These are phyloP conservation scores for Sclerotinia borealis DNA, from an alignment of 2,329 filamentous ascomycete genomes.

Conservation along the genomic window DNA sequence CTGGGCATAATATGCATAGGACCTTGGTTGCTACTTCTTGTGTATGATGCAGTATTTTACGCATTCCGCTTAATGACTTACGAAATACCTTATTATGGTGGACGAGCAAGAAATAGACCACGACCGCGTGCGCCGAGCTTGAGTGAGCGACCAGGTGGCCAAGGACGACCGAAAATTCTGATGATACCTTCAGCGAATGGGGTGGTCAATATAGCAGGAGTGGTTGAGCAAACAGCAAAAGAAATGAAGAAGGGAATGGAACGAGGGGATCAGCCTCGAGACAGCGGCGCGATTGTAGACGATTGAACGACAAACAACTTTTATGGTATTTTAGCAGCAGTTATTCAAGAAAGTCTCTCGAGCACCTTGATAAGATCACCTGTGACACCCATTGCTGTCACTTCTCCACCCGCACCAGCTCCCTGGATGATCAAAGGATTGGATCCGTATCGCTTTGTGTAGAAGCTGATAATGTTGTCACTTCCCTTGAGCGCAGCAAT, in stretches of 20 bases:
- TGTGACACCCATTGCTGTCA: conserved; percentile 98
- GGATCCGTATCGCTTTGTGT: conserved; percentile 86
- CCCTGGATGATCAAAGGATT: conserved; percentile 94
- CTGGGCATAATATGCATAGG: conserved; percentile 54
- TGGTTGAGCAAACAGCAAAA: conserved; percentile 11
- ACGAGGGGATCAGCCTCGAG: conserved; percentile 16
- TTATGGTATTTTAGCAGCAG: conserved; percentile 14
- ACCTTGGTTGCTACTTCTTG: conserved; percentile 55
- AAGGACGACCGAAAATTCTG: conserved; percentile 30
- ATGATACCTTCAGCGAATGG: conserved; percentile 16
- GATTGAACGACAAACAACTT: conserved; percentile 15
- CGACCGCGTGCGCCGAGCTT: conserved; percentile 57
- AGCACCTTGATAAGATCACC: conserved; percentile 86
- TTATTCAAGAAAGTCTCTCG: conserved; percentile 41
- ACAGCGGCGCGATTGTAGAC: conserved; percentile 18
- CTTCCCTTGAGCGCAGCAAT: conserved; percentile 94
- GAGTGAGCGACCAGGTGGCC: conserved; percentile 48
- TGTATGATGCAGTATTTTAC: conserved; percentile 60
- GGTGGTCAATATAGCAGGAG: conserved; percentile 5
- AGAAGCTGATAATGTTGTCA: conserved; percentile 98
- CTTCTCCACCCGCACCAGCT: conserved; percentile 86
- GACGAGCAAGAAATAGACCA: conserved; percentile 52
- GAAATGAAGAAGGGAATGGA: conserved; percentile 21
- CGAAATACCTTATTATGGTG: conserved; percentile 54
- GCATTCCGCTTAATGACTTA: conserved; percentile 51